Conservation (phyloP, 805 yeast genomes). For the Metschnikowia dekortorum region DNA sequence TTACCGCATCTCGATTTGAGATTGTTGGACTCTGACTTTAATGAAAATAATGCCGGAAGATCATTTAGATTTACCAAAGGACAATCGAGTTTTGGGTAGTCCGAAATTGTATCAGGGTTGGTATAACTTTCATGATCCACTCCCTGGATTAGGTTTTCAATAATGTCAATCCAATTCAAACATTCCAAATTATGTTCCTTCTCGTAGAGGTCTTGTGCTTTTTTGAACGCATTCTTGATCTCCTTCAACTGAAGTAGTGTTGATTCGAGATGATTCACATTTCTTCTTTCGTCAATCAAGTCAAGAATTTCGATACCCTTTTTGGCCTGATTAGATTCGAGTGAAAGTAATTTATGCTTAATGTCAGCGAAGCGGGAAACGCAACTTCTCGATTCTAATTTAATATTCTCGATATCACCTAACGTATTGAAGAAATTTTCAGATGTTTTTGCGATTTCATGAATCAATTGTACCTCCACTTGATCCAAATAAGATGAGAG, state of each 20-base stretch:
- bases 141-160: constrained; percentile 59
- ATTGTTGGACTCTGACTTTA: constrained; percentile 50
- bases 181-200: constrained; percentile 49
- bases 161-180: constrained; percentile 52
- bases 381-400: constrained; percentile 49
- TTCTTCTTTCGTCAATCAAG: constrained; percentile 48
- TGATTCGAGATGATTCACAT: constrained; percentile 61
- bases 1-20: constrained; percentile 65
- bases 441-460: constrained; percentile 81
- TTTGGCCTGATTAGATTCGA: constrained; percentile 48
- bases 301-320: constrained; percentile 49
- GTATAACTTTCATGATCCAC: constrained; percentile 14
- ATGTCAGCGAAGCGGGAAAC: constrained; percentile 45
- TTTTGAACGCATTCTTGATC: constrained; percentile 25
- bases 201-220: constrained; percentile 44
- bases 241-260: constrained; percentile 50
- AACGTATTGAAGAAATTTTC: constrained; percentile 80
- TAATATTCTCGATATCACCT: constrained; percentile 67
- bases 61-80: constrained; percentile 39
- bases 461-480: constrained; percentile 75
- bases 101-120: constrained; percentile 12
- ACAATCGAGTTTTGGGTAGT: constrained; percentile 22
- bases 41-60: constrained; percentile 47
- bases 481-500: constrained; percentile 79
- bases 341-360: constrained; percentile 37